Percentiles rank a stretch among this genome's conserved stretches.
Evolutionary conservation across 2,329 filamentous ascomycete genomes (phyloP).

Genomic region (Aspergillus carbonarius): DNA sequence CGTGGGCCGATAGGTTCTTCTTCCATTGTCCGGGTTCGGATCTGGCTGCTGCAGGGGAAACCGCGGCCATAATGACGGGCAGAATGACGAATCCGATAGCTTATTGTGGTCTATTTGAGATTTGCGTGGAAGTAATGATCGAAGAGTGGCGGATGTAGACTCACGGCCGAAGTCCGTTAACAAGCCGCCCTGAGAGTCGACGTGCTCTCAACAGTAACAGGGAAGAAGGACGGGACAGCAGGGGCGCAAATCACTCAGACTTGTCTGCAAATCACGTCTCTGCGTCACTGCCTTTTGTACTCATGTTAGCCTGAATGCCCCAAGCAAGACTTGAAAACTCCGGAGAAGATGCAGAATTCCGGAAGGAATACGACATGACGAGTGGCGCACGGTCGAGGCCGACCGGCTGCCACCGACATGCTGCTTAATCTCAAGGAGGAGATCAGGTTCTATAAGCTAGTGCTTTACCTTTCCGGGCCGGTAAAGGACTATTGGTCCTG

Average conservation of each 20-base stretch:
- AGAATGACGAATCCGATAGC: conserved; percentile 32
- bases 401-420: conserved; percentile 12
- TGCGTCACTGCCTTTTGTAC: conserved; percentile 32
- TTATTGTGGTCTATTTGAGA: conserved; percentile 44
- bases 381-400: conserved; percentile 15
- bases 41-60: conserved; percentile 30
- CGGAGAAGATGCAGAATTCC: conserved; percentile 13
- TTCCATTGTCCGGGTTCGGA: conserved; percentile 56
- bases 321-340: conserved; percentile 16
- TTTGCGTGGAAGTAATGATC: conserved; percentile 53
- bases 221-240: conserved; percentile 20
- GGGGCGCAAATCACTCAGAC: conserved; percentile 23
- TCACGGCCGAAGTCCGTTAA: conserved; percentile 50
- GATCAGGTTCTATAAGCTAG: conserved; percentile 24
- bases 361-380: conserved; percentile 6
- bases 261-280: conserved; percentile 23
- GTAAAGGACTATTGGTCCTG: conserved; percentile 13
- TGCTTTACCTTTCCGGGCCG: conserved; percentile 39
- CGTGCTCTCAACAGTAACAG: conserved; percentile 10
- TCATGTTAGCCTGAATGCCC: conserved; percentile 33
- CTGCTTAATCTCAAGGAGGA: conserved; percentile 17
- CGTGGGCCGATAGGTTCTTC: conserved; percentile 80
- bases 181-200: neutral
- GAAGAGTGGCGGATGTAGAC: conserved; percentile 71
- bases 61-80: conserved; percentile 36